Evolutionary conservation across 768 basidiomycete species (phyloP), one percentile per base, ranked within the genome.

Genomic region (Phallus indusiatus): DNA sequence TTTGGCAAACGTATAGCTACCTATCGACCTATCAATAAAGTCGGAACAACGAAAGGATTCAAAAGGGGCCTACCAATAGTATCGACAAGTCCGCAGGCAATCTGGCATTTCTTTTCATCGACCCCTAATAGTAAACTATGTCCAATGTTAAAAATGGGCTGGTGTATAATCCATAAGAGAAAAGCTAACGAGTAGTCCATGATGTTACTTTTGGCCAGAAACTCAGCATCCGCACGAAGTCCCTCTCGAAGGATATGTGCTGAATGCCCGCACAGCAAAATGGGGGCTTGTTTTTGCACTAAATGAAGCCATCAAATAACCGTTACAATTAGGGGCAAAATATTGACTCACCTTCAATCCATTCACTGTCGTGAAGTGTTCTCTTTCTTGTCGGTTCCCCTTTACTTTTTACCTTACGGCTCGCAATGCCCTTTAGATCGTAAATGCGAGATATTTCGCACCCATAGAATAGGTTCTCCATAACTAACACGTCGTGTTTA

Each of bases 1-100:
- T 70, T 91, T 93, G 1, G 88, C 89, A 63, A 91, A 85, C 0
- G 87, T 89, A 69, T 86, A 93, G 65, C 86, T 88, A 28, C 88
- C 84, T 83, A 62, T n/a, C 21, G 36, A 49, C 22, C 24, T 4
- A 20, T 7, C 0, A 1, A 18, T 14, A 48, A 9, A 2, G 55
- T 46, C 9, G 47, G 28, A 34, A 47, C 1, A 56, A 20, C 22
- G 46, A n/a, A 52, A 21, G 12, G 51, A 48, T 2, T 12, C 18
- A 33, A 11, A 52, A 8, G n/a, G 47, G 11, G 9, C 68, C 33
- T 59, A 81, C 84, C 90, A 22, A 93, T 90, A 0, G 88, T 90
- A 67, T 93, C 90, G 9, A 93, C 89, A 1, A 93, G 76, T 0
- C 90, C 89, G 62, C 86, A 88, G 28, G 79, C 80, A 56, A 91